Percentiles rank a stretch among this genome's conserved stretches.
Evolutionary conservation across 208 protist species (phyloP).

Genomic region (Wallacemonas sp.): DNA sequence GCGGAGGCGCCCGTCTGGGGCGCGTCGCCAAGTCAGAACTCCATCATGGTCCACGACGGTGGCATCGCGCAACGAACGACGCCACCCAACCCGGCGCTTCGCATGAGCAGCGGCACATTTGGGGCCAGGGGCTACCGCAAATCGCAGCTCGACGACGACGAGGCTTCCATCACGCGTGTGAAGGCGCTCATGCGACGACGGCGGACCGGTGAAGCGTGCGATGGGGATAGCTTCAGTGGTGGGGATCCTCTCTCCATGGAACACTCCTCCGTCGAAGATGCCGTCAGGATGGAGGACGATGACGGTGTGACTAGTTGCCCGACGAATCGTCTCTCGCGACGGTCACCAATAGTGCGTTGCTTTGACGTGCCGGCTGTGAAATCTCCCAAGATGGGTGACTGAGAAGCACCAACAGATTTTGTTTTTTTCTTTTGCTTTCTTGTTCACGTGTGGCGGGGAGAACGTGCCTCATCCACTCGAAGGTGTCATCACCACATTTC

Average conservation of each 20-base stretch:
- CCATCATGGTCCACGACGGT: conserved; percentile 12
- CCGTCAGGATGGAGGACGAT: background rate
- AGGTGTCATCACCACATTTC: background rate
- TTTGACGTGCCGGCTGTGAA: background rate
- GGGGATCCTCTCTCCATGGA: background rate
- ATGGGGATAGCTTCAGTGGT: background rate
- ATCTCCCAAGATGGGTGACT: background rate
- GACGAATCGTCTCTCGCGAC: background rate
- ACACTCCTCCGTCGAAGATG: background rate
- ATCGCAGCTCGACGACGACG: conserved; percentile 4
- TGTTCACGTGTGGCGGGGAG: too few species aligned
- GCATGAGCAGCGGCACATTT: background rate
- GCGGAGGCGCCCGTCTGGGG: background rate
- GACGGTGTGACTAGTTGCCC: background rate
- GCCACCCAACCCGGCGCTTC: background rate
- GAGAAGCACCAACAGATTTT: too few species aligned
- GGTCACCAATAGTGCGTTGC: background rate
- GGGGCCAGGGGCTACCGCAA: background rate
- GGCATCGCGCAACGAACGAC: background rate
- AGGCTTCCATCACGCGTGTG: background rate
- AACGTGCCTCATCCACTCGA: too few species aligned
- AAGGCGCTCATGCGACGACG: conserved; percentile 1
- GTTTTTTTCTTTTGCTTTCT: background rate
- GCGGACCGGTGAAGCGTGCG: conserved; percentile 2
- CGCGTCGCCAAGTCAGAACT: conserved; percentile 1